Percentiles rank a stretch among this genome's conserved stretches.
Evolutionary conservation across 2,329 filamentous ascomycete genomes (phyloP).

Genomic region (Pseudogymnoascus sp.): DNA sequence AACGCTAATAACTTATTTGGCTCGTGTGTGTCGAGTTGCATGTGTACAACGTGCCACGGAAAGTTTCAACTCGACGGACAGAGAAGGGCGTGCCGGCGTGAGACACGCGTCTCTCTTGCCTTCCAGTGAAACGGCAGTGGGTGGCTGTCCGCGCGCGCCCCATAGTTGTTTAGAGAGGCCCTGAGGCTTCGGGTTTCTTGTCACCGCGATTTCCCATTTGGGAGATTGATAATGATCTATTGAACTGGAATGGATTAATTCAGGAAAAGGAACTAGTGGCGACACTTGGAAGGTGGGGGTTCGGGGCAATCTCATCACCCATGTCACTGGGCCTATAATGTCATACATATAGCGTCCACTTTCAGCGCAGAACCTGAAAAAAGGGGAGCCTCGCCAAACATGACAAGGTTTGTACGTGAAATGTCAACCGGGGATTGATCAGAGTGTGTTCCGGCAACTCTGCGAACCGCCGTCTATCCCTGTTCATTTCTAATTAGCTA

Average conservation of each 20-base stretch:
- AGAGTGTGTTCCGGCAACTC: not conserved
- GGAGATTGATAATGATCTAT: not conserved
- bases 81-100: not conserved
- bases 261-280: not conserved
- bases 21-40: not conserved
- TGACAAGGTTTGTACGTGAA: not conserved
- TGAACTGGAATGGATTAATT: not conserved
- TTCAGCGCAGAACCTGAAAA: not conserved
- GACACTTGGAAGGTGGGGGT: not conserved
- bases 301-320: conserved; percentile 4
- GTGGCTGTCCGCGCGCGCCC: not conserved
- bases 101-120: not conserved
- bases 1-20: not conserved
- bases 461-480: not conserved
- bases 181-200: not conserved
- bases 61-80: not conserved
- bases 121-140: not conserved
- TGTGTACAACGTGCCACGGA: not conserved
- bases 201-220: not conserved
- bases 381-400: not conserved
- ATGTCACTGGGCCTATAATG: conserved; percentile 4
- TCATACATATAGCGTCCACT: conserved; percentile 6
- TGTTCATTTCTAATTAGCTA: not conserved
- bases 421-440: not conserved
- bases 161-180: not conserved